Evolutionary conservation across 2,329 filamentous ascomycete genomes (phyloP).

Genomic region (Fusarium sterilihyphosum): DNA sequence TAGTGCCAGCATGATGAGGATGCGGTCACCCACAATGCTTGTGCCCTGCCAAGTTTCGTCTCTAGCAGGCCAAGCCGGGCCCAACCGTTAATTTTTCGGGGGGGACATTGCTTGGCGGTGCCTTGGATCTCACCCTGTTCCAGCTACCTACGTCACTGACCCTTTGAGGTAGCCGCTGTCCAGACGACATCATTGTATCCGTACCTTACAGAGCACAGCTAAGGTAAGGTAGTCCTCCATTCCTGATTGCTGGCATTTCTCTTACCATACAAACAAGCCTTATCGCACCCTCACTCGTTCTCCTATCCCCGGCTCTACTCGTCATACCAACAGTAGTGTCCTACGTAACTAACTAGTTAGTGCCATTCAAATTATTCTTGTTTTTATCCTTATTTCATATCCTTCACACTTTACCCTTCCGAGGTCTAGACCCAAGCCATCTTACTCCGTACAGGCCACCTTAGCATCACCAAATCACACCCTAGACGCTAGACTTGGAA

Average conservation of each 20-base stretch:
- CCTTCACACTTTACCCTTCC: background rate
- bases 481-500: slow-evolving; percentile 1
- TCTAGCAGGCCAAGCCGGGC: slow-evolving; percentile 27
- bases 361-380: background rate
- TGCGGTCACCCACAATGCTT: slow-evolving; percentile 12
- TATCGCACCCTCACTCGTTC: background rate
- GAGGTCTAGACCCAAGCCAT: slow-evolving; percentile 13
- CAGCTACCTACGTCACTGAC: slow-evolving; percentile 25
- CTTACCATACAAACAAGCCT: background rate
- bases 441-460: background rate
- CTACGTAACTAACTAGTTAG: background rate
- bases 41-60: slow-evolving; percentile 26
- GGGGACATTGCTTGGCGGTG: slow-evolving; percentile 29
- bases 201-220: background rate
- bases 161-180: background rate
- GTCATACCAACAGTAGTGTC: background rate
- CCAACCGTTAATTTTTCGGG: slow-evolving; percentile 28
- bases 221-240: background rate
- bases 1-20: slow-evolving; percentile 9
- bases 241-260: background rate
- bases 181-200: slow-evolving; percentile 13
- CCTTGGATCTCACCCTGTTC: slow-evolving; percentile 9
- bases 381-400: slow-evolving; percentile 1
- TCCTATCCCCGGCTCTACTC: background rate
- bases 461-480: slow-evolving; percentile 6